Conservation (phyloP, 2,329 filamentous ascomycete genomes). For the Hirsutella rhossiliensis region DNA sequence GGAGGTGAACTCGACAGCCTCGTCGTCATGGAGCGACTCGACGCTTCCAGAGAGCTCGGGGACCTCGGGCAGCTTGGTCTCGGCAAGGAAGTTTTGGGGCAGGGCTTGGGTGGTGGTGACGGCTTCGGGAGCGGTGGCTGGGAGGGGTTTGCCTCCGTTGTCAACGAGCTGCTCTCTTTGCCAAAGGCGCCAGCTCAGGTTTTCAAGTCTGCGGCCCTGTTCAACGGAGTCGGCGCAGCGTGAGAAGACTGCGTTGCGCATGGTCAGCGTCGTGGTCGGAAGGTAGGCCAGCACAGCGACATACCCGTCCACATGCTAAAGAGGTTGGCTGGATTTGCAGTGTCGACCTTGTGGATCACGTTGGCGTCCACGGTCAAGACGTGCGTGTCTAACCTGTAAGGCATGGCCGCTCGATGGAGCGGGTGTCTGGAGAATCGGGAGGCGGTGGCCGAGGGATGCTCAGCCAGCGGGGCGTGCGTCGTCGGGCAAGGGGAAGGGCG, state of each 20-base stretch:
- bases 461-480: too few relatives aligned
- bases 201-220: conserved; percentile 84
- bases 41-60: conserved; percentile 69
- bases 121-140: conserved; percentile 23
- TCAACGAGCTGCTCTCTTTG: conserved; percentile 71
- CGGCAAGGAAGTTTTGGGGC: conserved; percentile 36
- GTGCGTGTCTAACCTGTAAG: conserved; percentile 68
- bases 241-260: conserved; percentile 58
- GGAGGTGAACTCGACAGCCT: conserved; percentile 44
- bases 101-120: conserved; percentile 27
- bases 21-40: conserved; percentile 61
- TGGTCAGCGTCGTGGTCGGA: conserved; percentile 17
- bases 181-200: conserved; percentile 93
- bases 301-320: conserved; percentile 96
- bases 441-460: not conserved
- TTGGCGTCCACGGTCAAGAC: conserved; percentile 86
- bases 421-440: not conserved
- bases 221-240: conserved; percentile 90
- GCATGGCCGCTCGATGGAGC: conserved; percentile 45
- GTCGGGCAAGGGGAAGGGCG: too few relatives aligned
- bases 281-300: conserved; percentile 20
- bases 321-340: conserved; percentile 79
- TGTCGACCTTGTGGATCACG: conserved; percentile 91
- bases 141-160: conserved; percentile 48
- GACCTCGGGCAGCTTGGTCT: conserved; percentile 36